Evolutionary conservation across 2,329 filamentous ascomycete genomes (phyloP), one percentile per base, ranked within the genome.

Genomic region (Colletotrichum agaves): DNA sequence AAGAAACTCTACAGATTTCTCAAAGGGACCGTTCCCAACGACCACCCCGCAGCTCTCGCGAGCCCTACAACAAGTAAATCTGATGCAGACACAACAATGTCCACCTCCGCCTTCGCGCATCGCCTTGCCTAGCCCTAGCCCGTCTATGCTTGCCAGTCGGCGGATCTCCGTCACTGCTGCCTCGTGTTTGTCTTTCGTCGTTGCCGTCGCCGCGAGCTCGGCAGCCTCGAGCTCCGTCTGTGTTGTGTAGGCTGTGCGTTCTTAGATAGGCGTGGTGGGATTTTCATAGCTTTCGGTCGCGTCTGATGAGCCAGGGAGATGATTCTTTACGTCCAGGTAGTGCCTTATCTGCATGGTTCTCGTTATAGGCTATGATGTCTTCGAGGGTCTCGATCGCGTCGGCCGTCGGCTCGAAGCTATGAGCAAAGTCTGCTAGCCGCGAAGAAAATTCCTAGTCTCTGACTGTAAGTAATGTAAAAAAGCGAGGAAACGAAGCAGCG

Each of bases 11-110:
- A 57, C 39, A 74, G 39, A 41, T 71, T 72, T 1, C 71, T 71
- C 46, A 74, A 69, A 1, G 74, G 74, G 1, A 76, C 71, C 4
- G 72, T 75, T 13, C 72, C 74, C 17, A 73, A 68, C 10, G 75
- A 74, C 70, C 72, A 74, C 0, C 73, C 72, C 27, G 75, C 67
- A 39, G 63, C 67, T 19, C 72, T 59, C 47, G 71, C 67, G 37
- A 71, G 73, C 4, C 35, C 59, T 5, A 73, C 58, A 5, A 71
- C 58, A 2, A 41, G 47, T 23, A 69, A 71, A 41, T 74, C 74
- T 10, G 73, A 72, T 5, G 66, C 41, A 13, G 69, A 65, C 17
- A 72, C 58, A 27, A 75, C 39, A 12, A 71, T 49, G 47, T 74
- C 72, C 12, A 75, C 35, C 19, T 33, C 6, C 19, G 33, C 39